Conservation (phyloP, 225 moss, liverwort and hornwort species). For the Climacium dendroides region DNA sequence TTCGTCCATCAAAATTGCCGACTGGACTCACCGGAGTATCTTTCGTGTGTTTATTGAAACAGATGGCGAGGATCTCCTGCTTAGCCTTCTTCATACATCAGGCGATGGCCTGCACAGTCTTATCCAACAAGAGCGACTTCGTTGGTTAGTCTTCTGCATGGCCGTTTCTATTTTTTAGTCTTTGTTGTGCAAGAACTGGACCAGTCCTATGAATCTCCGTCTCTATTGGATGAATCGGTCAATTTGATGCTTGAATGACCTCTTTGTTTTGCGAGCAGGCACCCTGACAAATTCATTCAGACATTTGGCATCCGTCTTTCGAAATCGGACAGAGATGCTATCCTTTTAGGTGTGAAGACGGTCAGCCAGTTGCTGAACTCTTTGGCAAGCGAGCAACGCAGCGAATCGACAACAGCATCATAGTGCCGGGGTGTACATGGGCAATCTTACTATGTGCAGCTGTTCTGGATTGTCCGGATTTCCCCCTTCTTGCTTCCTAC, state of each 20-base stretch:
- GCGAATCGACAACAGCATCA: not conserved
- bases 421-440: not conserved
- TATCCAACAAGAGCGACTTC: slow-evolving; percentile 77
- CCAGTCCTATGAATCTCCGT: not conserved
- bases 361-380: slow-evolving; percentile 79
- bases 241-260: not conserved
- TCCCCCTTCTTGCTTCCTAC: not conserved
- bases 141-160: slow-evolving; percentile 50
- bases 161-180: not conserved
- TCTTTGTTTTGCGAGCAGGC: slow-evolving; percentile 46
- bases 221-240: not conserved
- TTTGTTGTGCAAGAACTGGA: not conserved
- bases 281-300: slow-evolving; percentile 89
- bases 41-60: not conserved
- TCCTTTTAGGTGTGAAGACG: slow-evolving; percentile 63
- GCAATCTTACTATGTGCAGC: not conserved
- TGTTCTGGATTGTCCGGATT: not conserved
- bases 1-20: not conserved
- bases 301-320: slow-evolving; percentile 49
- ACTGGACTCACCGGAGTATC: not conserved
- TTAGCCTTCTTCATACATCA: slow-evolving; percentile 47
- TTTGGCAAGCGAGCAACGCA: slow-evolving; percentile 43
- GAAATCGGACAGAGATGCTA: slow-evolving; percentile 23
- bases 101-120: slow-evolving; percentile 31
- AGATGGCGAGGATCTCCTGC: slow-evolving; percentile 59